Base-by-base conservation (phyloP, 371 early-diverging fungal genomes). In the Rhizopus microsporus region DNA sequence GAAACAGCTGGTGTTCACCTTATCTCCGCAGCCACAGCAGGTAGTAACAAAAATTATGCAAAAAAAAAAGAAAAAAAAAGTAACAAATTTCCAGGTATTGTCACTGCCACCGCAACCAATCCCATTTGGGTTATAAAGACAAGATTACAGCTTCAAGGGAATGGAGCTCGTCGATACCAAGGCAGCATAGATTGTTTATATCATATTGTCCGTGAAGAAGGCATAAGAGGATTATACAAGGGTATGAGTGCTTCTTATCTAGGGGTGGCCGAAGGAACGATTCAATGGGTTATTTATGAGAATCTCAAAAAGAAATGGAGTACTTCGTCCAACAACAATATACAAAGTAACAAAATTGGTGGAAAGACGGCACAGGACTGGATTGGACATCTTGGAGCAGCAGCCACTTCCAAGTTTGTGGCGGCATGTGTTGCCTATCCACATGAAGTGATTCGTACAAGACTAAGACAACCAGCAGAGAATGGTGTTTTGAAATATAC, bases 121-220 rank as follows among this genome's bases (percentile, higher is more conserved):
- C 98, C 98, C 0, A 95, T 98, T 6, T 98, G 98, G 98, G 84
- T 97, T 49, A 86, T 96, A 48, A 97, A 96, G 66, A 98, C 97
- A 0, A 75, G 98, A 54, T 89, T 98, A 83, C 97, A 97, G 71
- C 77, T 97, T 48, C 92, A 92, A 71, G 68, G 76, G 3, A 81
- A 74, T 46, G 67, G 72, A 2, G 62, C 62, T 1, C 65, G 71
- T 33, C 56, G 69, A 47, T 95, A 96, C 71, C 72, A 72, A 40
- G 93, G 85, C 75, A 89, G 89, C 56, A 57, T 90, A 17, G 86
- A 93, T 52, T 96, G 96, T 60, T 56, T 87, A 1, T 51, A 71
- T 9, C 67, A 75, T 32, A 88, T 97, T 3, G 16, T 94, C 2
- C 63, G 75, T 34, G 78, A 88, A 33, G 97, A 98, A 71, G 97